A percentile compares a stretch with the other conserved stretches of the same genome.
Evolutionary conservation across 306 rosid genomes (phyloP).

Genomic region (Acacia acuminata): DNA sequence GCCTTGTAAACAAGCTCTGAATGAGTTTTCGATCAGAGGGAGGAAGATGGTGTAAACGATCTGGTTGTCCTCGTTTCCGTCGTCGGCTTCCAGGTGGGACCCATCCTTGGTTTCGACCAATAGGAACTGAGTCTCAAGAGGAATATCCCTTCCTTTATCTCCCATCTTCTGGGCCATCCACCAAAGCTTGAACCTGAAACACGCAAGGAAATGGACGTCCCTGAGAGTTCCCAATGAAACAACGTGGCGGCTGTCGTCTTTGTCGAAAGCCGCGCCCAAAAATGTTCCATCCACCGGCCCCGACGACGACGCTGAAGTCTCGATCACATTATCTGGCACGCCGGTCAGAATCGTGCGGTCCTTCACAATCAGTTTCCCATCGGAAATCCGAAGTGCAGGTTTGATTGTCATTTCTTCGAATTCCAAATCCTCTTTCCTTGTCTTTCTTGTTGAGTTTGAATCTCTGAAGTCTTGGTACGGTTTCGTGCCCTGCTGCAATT

Average conservation of each 20-base stretch:
- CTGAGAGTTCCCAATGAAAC: slow-evolving; percentile 54
- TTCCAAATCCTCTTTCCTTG: background rate
- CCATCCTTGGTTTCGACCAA: slow-evolving; percentile 71
- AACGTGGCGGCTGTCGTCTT: slow-evolving; percentile 65
- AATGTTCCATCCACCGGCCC: slow-evolving; percentile 72
- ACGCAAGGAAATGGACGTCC: slow-evolving; percentile 72
- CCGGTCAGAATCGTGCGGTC: slow-evolving; percentile 71
- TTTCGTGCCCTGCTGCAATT: slow-evolving; percentile 37
- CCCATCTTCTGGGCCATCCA: slow-evolving; percentile 99
- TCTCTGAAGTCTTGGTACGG: background rate
- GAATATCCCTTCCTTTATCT: slow-evolving; percentile 66
- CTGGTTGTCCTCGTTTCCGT: slow-evolving; percentile 44
- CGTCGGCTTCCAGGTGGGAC: slow-evolving; percentile 64
- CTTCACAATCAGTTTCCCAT: slow-evolving; percentile 63
- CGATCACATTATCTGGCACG: slow-evolving; percentile 65
- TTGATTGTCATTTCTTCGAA: slow-evolving; percentile 72
- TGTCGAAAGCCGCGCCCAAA: slow-evolving; percentile 56
- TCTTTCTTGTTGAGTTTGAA: background rate
- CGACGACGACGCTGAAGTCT: slow-evolving; percentile 58
- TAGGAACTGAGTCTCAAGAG: slow-evolving; percentile 82
- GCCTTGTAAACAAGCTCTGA: slow-evolving; percentile 81
- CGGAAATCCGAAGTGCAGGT: slow-evolving; percentile 58
- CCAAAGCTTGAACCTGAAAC: slow-evolving; percentile 92
- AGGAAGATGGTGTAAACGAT: slow-evolving; percentile 75
- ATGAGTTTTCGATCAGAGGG: slow-evolving; percentile 72